Base-by-base conservation (phyloP, 2,329 filamentous ascomycete species). In the Colletotrichum lupini region DNA sequence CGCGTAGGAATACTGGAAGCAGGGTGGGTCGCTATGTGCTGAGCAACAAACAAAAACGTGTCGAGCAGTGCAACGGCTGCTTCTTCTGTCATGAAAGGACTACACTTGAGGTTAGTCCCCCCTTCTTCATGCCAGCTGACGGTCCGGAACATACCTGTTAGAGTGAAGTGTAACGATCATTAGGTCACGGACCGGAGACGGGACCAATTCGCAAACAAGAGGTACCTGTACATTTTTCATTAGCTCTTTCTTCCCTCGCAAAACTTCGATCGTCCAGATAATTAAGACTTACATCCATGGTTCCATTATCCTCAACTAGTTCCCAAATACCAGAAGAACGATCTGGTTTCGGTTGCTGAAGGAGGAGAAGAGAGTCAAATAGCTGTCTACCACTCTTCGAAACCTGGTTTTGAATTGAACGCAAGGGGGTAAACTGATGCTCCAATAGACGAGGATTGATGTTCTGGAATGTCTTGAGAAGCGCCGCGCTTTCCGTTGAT, bases 291-390 rank as follows among this genome's bases (percentile, higher is more conserved):
- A 92, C 85, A 80, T 94, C 93, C 92, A 95, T 95, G 5, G 85
- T 83, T 3, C 91, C 90, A 14, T 85, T 83, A 68, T 93, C 91
- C 19, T 85, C 82, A 65, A 88, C 83, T 1, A 92, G 77, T 0
- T 83, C 85, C 91, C 91, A 93, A 1, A 93, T 77, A 0, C 75
- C 76, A 5, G 80, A 76, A 62, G 92, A 88, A 74, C 93, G 87
- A 2, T 88, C 84, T 37, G 90, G 88, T 7, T 85, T 78, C 0
- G 89, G 86, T 56, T 92, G 91, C 78, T 98, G 95, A 12, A 98
- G 84, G 61, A 98, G 89, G 19, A 98, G 84, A 35, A 98, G 83
- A 1, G 93, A 94, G 79, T 97, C 94, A 79, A 98, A 98, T 0
- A 98, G 83, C 14, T 86, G 86, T 22, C 82, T 82, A 1, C 87